A percentile compares a stretch with the other conserved stretches of the same genome.
Evolutionary conservation across 208 protist genomes (phyloP).

Genomic region (Trichomonas tenax): DNA sequence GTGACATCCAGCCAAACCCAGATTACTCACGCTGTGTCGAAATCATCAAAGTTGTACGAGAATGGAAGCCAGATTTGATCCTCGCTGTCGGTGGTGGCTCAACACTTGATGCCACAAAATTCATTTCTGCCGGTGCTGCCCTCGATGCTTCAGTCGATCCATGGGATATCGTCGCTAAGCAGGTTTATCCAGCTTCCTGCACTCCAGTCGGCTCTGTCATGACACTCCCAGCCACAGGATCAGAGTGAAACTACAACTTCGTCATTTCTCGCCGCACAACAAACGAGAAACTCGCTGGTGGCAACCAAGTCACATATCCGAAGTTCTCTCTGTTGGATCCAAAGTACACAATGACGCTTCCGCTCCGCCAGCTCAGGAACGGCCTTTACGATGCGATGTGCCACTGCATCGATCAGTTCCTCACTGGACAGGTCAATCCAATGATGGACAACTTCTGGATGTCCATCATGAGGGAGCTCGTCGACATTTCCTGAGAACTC

Average conservation of each 20-base stretch:
- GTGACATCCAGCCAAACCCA: not conserved
- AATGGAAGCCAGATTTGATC: not conserved
- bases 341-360: too few species aligned
- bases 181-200: not conserved
- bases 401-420: not conserved
- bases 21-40: not conserved
- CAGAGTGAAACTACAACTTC: not conserved
- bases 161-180: too few species aligned
- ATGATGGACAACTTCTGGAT: not conserved
- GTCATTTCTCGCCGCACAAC: not conserved
- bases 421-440: not conserved
- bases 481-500: not conserved
- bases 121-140: not conserved
- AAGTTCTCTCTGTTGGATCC: not conserved
- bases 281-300: not conserved
- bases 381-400: not conserved
- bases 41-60: not conserved
- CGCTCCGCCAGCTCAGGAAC: not conserved
- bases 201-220: too few species aligned
- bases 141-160: not conserved
- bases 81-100: not conserved
- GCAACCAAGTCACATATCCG: not conserved
- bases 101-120: too few species aligned
- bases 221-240: not conserved
- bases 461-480: not conserved